Evolutionary conservation across 164 flowering plant genomes (phyloP).

Genomic region (Cinnamomum chago): DNA sequence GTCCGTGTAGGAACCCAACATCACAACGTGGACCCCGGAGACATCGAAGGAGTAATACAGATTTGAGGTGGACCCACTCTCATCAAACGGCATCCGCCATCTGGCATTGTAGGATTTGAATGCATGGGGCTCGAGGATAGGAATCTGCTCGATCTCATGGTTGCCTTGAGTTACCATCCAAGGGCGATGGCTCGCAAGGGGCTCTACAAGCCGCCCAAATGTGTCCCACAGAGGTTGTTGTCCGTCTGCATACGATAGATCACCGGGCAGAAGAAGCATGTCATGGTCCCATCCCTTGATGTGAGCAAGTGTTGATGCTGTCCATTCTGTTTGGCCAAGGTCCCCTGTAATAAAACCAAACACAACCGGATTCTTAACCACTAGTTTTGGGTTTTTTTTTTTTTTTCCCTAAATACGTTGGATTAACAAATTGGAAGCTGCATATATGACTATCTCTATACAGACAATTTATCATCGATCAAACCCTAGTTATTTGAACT

Average conservation of each 20-base stretch:
- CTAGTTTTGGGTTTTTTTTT: too few species aligned
- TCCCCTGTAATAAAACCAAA: slow-evolving; percentile 45
- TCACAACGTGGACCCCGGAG: slow-evolving; percentile 58
- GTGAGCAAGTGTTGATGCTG: slow-evolving; percentile 60
- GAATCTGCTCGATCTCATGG: slow-evolving; percentile 68
- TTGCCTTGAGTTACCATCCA: slow-evolving; percentile 95
- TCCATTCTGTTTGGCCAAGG: slow-evolving; percentile 94
- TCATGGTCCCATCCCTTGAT: slow-evolving; percentile 50
- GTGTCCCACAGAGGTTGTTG: slow-evolving; percentile 79
- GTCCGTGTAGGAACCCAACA: slow-evolving; percentile 84
- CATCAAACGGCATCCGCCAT: slow-evolving; percentile 74
- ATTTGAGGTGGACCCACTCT: slow-evolving; percentile 80
- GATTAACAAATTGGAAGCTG: too few species aligned
- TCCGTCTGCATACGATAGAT: slow-evolving; percentile 72
- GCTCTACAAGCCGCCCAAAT: slow-evolving; percentile 79
- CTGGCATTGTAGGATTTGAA: slow-evolving; percentile 73
- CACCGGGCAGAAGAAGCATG: slow-evolving; percentile 68
- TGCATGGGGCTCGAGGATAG: slow-evolving; percentile 38
- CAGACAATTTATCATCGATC: too few species aligned
- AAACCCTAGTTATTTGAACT: too few species aligned
- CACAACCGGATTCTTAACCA: too few species aligned
- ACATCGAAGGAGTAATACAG: slow-evolving; percentile 84
- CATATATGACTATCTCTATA: too few species aligned
- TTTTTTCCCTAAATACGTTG: too few species aligned
- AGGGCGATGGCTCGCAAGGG: slow-evolving; percentile 63